Evolutionary conservation across 1,139 yeast genomes (phyloP).

Genomic region (Hyphopichia fennica): DNA sequence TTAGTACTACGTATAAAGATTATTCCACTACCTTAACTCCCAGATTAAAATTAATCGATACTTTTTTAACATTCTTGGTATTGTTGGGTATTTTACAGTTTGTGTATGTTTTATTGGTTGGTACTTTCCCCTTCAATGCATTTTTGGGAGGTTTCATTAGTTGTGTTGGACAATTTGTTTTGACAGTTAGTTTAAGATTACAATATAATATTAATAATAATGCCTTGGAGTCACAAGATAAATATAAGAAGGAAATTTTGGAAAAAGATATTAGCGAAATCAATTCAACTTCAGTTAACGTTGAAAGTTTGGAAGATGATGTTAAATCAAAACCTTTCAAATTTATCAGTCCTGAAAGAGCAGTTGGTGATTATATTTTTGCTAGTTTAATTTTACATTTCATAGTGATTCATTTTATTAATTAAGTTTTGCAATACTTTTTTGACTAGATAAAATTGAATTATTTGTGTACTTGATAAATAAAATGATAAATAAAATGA

Average conservation of each 20-base stretch:
- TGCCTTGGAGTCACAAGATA: background rate
- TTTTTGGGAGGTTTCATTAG: constrained; percentile 89
- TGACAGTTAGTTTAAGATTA: constrained; percentile 76
- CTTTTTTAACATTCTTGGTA: constrained; percentile 74
- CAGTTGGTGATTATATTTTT: constrained; percentile 85
- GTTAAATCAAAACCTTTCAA: constrained; percentile 37
- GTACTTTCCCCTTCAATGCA: constrained; percentile 95
- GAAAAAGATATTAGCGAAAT: constrained; percentile 7
- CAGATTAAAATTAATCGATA: constrained; percentile 67
- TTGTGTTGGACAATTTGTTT: constrained; percentile 94
- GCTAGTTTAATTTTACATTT: constrained; percentile 90
- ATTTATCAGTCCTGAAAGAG: constrained; percentile 69
- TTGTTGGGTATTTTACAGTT: constrained; percentile 77
- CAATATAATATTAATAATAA: constrained; percentile 43
- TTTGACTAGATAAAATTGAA: too few relatives aligned
- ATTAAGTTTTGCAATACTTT: constrained; percentile 38
- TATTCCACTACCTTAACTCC: constrained; percentile 47
- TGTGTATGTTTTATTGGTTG: constrained; percentile 70
- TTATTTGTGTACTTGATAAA: too few relatives aligned
- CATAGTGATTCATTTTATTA: constrained; percentile 86
- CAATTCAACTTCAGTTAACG: constrained; percentile 6
- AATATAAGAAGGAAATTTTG: constrained; percentile 2
- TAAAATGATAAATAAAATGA: too few relatives aligned
- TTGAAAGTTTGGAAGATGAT: constrained; percentile 8
- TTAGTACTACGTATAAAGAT: constrained; percentile 46